phyloP scores from a whole-genome alignment of 495 filamentous ascomycete species.

The Cryomyces minteri region DNA sequence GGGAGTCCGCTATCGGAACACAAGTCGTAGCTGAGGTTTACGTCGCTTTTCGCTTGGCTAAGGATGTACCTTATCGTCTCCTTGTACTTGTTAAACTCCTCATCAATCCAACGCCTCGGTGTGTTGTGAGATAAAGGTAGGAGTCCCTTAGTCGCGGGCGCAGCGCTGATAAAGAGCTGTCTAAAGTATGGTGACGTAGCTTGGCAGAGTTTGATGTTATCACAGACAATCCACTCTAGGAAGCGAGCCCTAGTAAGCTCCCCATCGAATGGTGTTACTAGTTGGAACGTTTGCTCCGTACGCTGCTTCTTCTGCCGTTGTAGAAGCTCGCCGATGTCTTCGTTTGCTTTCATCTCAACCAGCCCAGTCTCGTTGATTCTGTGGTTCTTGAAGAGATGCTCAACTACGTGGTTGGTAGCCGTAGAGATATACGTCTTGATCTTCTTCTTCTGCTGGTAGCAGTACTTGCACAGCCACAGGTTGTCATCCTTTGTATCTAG shows the following conservation, averaged over 20 bases:
- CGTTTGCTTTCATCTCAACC: no score
- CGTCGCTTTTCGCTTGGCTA: not conserved
- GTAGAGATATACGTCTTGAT: no score
- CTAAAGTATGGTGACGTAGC: not conserved
- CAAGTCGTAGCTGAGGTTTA: slow-evolving; percentile 1
- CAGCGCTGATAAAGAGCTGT: not conserved
- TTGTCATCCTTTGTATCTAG: no score
- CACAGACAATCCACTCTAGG: not conserved
- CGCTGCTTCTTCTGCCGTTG: no score
- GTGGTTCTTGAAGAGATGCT: no score
- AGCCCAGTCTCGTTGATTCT: no score
- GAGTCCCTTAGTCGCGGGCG: not conserved
- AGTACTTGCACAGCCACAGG: no score
- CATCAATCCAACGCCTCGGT: not conserved
- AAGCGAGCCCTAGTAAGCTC: not conserved
- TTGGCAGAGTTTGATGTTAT: not conserved
- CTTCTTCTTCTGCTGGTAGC: no score
- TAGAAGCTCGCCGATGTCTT: no score
- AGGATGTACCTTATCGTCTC: not conserved
- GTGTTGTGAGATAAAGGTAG: not conserved
- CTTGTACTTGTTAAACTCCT: not conserved
- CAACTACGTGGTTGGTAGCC: no score
- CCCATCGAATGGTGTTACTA: not conserved
- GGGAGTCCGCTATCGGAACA: not conserved
- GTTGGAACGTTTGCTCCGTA: no score